Evolutionary conservation across 495 filamentous ascomycete species (phyloP).

Genomic region (Sabuloglossum arenarium): DNA sequence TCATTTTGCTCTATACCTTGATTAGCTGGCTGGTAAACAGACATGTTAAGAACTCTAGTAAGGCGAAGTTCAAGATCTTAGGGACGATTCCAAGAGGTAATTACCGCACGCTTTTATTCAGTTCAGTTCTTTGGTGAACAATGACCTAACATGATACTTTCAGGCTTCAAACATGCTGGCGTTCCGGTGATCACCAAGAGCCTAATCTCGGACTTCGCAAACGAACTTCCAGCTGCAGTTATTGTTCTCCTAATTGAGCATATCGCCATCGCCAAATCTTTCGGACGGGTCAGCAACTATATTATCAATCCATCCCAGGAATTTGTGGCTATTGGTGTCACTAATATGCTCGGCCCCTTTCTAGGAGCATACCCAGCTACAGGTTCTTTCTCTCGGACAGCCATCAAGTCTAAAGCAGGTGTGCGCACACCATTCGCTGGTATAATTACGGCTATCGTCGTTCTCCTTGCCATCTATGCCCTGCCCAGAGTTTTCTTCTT

Average conservation of each 20-base stretch:
- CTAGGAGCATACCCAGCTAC: conserved; percentile 88
- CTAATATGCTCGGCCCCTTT: conserved; percentile 83
- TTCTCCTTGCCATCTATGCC: conserved; percentile 88
- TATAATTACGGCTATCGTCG: conserved; percentile 71
- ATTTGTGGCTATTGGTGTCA: conserved; percentile 83
- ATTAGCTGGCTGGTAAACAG: conserved; percentile 72
- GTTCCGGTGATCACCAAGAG: conserved; percentile 46
- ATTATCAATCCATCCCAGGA: conserved; percentile 96
- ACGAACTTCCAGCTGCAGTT: conserved; percentile 53
- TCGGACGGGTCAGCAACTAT: conserved; percentile 93
- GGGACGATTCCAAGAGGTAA: conserved; percentile 55
- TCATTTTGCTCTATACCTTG: conserved; percentile 83
- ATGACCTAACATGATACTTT: neutral
- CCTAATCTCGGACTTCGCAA: conserved; percentile 39
- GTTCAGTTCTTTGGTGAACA: neutral
- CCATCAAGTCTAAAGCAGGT: conserved; percentile 95
- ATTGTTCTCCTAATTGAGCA: conserved; percentile 87
- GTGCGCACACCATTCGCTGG: conserved; percentile 86
- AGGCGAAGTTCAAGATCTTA: conserved; percentile 45
- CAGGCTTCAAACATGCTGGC: conserved; percentile 64
- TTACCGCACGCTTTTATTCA: neutral
- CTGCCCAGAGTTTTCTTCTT: conserved; percentile 86
- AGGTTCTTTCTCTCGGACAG: conserved; percentile 90
- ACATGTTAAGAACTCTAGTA: conserved; percentile 20
- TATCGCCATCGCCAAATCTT: conserved; percentile 85